Evolutionary conservation across 495 filamentous ascomycete genomes (phyloP), one percentile per base, ranked within the genome.

Genomic region (Parathielavia hyrcaniae): DNA sequence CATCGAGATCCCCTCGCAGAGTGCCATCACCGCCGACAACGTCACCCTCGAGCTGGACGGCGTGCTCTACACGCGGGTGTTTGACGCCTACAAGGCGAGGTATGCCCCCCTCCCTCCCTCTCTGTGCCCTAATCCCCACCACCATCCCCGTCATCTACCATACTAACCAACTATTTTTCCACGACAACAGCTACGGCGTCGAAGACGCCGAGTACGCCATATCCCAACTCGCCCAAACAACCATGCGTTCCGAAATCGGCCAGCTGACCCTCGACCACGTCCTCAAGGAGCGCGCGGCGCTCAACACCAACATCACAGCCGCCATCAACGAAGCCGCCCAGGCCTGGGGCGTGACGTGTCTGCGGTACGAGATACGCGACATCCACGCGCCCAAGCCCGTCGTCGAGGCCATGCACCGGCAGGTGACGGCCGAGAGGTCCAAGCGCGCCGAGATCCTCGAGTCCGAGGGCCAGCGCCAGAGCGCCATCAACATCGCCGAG

Each of bases 151-250:
- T 22, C 30, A n/a, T 53, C 59, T n/a, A 59, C 38, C 40, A 13
- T 17, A 20, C 20, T 38, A 51, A 20, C 63, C 61, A 55, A 64
- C 67, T 35, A 23, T 32, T n/a, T 40, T 13, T 34, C 50, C 13
- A 19, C 50, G 22, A n/a, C n/a, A n/a, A 43, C 64, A 95, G 91
- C 74, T 97, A 98, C 69, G 93, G 93, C 41, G 93, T 98, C 41
- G 93, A 98, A 75, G 93, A 98, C 68, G 93, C 93, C 58, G 95
- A 97, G 69, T 98, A 97, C 73, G 93, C 93, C 68, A 97, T 98
- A 76, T 91, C 88, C 19, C 93, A 98, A 66, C 86, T 98, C 17
- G 93, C 93, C 4, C 93, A 98, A 73, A 98, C 93, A 3, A 98
- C 93, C 0, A 98, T 98, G 93, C 90, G 93, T 59, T 90, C 86